A percentile compares a stretch with the other conserved stretches of the same genome.
These are phyloP conservation scores for Mimosa pudica DNA, from an alignment of 306 rosid species.

Conservation along the genomic window DNA sequence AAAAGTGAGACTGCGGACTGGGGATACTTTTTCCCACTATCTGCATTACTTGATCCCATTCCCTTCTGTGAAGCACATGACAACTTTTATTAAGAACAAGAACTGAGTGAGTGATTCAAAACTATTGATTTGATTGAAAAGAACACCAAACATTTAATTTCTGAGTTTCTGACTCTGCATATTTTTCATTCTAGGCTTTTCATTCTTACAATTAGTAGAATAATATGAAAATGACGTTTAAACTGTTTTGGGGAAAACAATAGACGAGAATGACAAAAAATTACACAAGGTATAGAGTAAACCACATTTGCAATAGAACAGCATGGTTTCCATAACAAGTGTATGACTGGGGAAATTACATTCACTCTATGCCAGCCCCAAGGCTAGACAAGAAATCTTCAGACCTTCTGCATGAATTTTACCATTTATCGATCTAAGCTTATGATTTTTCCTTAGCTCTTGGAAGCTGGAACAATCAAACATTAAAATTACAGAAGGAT, in stretches of 20 bases:
- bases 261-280: not conserved
- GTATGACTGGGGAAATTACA: not conserved
- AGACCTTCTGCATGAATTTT: not conserved
- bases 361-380: not conserved
- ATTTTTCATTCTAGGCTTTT: slow-evolving; percentile 8
- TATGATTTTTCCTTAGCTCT: not conserved
- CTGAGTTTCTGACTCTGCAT: slow-evolving; percentile 19
- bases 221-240: not conserved
- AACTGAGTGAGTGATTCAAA: not conserved
- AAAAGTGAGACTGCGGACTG: slow-evolving; percentile 86
- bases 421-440: not conserved
- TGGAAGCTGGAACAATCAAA: not conserved
- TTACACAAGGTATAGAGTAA: slow-evolving; percentile 6
- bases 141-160: slow-evolving; percentile 8
- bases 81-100: slow-evolving; percentile 26
- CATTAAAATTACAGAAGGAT: not conserved
- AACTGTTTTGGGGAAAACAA: not conserved
- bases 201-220: slow-evolving; percentile 2
- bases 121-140: not conserved
- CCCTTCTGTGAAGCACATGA: slow-evolving; percentile 59
- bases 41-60: slow-evolving; percentile 60
- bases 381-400: slow-evolving; percentile 2
- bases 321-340: not conserved
- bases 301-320: slow-evolving; percentile 19
- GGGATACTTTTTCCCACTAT: slow-evolving; percentile 70